Conservation (phyloP, 2,329 filamentous ascomycete species). For the Neopestalotiopsis clavispora region DNA sequence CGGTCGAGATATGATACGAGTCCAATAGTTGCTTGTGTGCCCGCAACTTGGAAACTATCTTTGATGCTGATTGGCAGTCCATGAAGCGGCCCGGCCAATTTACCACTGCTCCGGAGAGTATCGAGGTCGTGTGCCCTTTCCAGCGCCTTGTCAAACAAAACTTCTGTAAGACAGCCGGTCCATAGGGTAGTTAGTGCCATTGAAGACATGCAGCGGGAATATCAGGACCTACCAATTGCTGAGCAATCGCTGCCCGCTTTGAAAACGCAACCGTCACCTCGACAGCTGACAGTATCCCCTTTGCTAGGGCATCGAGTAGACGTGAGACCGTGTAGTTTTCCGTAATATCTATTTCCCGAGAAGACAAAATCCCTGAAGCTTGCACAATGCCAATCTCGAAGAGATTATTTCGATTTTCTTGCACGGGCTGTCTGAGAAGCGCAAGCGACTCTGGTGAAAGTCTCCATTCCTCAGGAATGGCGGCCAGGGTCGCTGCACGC, state of each 20-base stretch:
- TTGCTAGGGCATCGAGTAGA: background rate
- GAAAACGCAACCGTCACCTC: slow-evolving; percentile 13
- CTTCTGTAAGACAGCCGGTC: too few species aligned
- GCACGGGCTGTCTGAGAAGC: background rate
- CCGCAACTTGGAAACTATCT: slow-evolving; percentile 6
- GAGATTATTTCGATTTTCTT: too few species aligned
- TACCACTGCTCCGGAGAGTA: background rate
- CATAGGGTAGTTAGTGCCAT: too few species aligned
- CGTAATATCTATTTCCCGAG: too few species aligned
- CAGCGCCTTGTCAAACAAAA: too few species aligned
- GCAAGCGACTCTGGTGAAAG: too few species aligned
- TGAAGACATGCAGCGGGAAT: background rate
- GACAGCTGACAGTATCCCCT: background rate
- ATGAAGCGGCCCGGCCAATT: background rate
- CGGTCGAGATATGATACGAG: background rate
- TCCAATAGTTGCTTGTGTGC: slow-evolving; percentile 8
- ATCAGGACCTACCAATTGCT: slow-evolving; percentile 5
- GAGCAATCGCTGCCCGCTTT: slow-evolving; percentile 12
- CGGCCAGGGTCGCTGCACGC: too few species aligned
- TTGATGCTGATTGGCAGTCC: slow-evolving; percentile 13
- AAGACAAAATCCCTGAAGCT: too few species aligned
- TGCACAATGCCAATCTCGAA: too few species aligned
- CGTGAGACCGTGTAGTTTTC: too few species aligned
- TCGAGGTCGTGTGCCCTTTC: slow-evolving; percentile 5
- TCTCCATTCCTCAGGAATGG: too few species aligned